Evolutionary conservation across 805 yeast genomes (phyloP).

Genomic region (Danielozyma ontarioensis): DNA sequence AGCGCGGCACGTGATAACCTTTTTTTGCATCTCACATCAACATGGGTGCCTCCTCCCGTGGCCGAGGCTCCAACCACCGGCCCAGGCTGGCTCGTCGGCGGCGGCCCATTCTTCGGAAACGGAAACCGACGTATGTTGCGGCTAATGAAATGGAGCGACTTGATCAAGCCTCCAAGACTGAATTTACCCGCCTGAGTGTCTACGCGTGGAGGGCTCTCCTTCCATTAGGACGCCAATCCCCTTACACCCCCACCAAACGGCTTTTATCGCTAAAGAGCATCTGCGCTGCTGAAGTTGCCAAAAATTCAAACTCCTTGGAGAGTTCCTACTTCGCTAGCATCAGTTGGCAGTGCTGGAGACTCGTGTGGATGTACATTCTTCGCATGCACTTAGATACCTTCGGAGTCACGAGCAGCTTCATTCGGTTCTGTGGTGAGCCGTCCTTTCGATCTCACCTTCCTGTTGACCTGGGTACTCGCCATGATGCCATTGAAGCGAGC

Average conservation of each 20-base stretch:
- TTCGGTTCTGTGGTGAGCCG: slow-evolving; percentile 11
- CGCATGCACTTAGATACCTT: slow-evolving; percentile 24
- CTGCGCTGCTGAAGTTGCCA: slow-evolving; percentile 26
- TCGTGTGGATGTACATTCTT: slow-evolving; percentile 29
- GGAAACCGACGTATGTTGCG: not conserved
- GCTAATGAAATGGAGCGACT: not conserved
- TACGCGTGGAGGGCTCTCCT: not conserved
- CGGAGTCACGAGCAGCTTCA: slow-evolving; percentile 22
- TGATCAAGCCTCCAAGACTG: not conserved
- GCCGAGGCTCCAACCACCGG: slow-evolving; percentile 11
- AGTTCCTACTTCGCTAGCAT: slow-evolving; percentile 15
- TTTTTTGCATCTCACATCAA: slow-evolving; percentile 1
- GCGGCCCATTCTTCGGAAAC: not conserved
- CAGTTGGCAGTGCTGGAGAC: slow-evolving; percentile 23
- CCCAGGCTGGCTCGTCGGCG: slow-evolving; percentile 4
- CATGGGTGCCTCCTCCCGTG: slow-evolving; percentile 5
- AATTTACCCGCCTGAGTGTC: not conserved
- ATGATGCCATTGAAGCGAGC: slow-evolving; percentile 9
- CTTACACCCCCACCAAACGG: slow-evolving; percentile 10
- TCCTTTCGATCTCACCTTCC: slow-evolving; percentile 23
- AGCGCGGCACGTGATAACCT: too few species aligned
- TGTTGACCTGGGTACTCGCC: too few species aligned
- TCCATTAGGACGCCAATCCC: too few species aligned
- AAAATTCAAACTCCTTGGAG: slow-evolving; percentile 18
- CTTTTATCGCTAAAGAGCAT: slow-evolving; percentile 13